A percentile compares a stretch with the other conserved stretches of the same genome.
phyloP scores from a whole-genome alignment of 2,329 filamentous ascomycete genomes.

The Alternaria sp. region DNA sequence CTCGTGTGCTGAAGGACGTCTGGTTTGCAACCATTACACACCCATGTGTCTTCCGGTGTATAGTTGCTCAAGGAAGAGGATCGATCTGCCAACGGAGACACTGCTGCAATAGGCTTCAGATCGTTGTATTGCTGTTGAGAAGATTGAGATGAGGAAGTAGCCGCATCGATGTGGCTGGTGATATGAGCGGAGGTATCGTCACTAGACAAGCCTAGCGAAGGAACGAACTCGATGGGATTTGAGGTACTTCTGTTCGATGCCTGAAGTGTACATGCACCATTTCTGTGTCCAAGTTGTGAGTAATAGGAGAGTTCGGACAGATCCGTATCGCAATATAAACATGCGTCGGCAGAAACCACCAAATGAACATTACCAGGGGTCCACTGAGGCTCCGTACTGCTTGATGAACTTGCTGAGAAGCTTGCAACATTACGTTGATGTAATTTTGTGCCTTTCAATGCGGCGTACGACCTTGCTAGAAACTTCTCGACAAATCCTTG shows the following conservation, averaged over 20 bases:
- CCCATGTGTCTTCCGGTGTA: constrained; percentile 9
- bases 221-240: neutral
- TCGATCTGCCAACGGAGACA: neutral
- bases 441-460: neutral
- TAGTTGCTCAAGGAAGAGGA: neutral
- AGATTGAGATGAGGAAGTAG: neutral
- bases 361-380: neutral
- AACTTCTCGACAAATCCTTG: neutral
- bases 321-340: neutral
- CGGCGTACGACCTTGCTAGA: neutral
- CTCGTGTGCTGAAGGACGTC: neutral
- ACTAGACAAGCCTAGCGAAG: neutral
- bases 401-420: neutral
- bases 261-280: neutral
- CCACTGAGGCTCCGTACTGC: neutral
- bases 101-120: neutral
- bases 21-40: constrained; percentile 9
- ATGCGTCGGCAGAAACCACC: neutral
- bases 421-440: constrained; percentile 3
- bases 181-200: neutral
- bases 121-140: neutral
- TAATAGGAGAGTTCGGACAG: neutral
- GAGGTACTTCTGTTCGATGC: neutral
- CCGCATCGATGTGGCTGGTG: neutral
- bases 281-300: neutral